Evolutionary conservation across 2,329 filamentous ascomycete genomes (phyloP).

Genomic region (Apiospora malaysiana): DNA sequence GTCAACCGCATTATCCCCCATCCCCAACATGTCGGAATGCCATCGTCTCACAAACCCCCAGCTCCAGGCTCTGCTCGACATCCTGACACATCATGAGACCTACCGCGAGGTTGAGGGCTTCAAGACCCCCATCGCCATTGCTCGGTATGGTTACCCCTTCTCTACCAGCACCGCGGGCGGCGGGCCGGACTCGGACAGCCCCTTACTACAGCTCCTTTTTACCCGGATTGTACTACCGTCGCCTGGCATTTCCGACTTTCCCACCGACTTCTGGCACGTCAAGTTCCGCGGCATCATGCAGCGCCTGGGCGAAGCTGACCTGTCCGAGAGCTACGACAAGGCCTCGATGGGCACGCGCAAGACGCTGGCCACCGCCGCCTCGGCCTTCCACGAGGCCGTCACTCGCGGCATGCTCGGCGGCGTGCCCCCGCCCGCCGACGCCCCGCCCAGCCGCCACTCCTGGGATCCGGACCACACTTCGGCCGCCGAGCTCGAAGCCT

Average conservation of each 20-base stretch:
- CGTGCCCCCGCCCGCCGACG: conserved; percentile 42
- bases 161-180: conserved; percentile 32
- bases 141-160: conserved; percentile 75
- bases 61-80: conserved; percentile 61
- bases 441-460: conserved; percentile 34
- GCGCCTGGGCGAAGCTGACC: conserved; percentile 68
- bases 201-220: conserved; percentile 72
- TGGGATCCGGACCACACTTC: conserved; percentile 66
- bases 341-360: conserved; percentile 76
- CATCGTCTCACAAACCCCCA: conserved; percentile 44
- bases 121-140: conserved; percentile 68
- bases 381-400: conserved; percentile 72
- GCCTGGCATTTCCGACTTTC: conserved; percentile 69
- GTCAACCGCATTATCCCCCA: too few relatives aligned
- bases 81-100: conserved; percentile 64
- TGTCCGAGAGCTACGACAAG: conserved; percentile 85
- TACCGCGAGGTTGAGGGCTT: conserved; percentile 76
- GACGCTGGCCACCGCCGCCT: conserved; percentile 74
- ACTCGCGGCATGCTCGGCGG: conserved; percentile 71
- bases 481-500: conserved; percentile 64
- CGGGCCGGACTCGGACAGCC: conserved; percentile 54
- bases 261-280: conserved; percentile 68
- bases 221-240: conserved; percentile 68
- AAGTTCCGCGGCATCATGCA: conserved; percentile 64
- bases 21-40: not conserved